These are phyloP conservation scores for Populus hybrid DNA, from an alignment of 441 rosid genomes.

Conservation along the genomic window DNA sequence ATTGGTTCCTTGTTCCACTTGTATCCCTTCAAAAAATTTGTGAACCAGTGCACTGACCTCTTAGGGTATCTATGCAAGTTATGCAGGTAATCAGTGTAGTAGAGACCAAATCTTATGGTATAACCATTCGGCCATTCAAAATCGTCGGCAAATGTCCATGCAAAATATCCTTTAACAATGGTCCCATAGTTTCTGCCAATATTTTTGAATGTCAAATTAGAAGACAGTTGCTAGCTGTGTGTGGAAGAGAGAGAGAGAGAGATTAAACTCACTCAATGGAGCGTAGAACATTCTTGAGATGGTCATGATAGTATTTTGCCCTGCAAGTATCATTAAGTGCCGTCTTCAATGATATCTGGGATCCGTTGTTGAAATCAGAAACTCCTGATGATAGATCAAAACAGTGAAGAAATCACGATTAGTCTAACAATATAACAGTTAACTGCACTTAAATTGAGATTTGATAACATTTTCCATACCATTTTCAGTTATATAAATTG, in stretches of 20 bases:
- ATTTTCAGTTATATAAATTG: slow-evolving; percentile 38
- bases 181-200: slow-evolving; percentile 14
- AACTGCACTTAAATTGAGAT: too few relatives aligned
- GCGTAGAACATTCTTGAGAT: slow-evolving; percentile 18
- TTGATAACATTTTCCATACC: slow-evolving; percentile 22
- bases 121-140: slow-evolving; percentile 44
- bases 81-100: slow-evolving; percentile 36
- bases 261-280: slow-evolving; percentile 11
- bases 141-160: slow-evolving; percentile 40
- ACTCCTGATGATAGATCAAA: slow-evolving; percentile 18
- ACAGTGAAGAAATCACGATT: too few relatives aligned
- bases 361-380: slow-evolving; percentile 23
- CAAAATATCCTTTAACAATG: slow-evolving; percentile 42
- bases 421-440: neutral
- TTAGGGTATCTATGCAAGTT: slow-evolving; percentile 40
- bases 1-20: too few relatives aligned
- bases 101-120: slow-evolving; percentile 39
- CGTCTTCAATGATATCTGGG: slow-evolving; percentile 11
- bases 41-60: slow-evolving; percentile 43
- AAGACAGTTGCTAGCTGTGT: too few relatives aligned
- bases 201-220: too few relatives aligned
- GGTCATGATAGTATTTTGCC: slow-evolving; percentile 15
- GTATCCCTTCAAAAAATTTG: slow-evolving; percentile 29
- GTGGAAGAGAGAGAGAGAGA: neutral
- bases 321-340: slow-evolving; percentile 16